Evolutionary conservation across 495 filamentous ascomycete genomes (phyloP).

Genomic region (Parathielavia hyrcaniae): DNA sequence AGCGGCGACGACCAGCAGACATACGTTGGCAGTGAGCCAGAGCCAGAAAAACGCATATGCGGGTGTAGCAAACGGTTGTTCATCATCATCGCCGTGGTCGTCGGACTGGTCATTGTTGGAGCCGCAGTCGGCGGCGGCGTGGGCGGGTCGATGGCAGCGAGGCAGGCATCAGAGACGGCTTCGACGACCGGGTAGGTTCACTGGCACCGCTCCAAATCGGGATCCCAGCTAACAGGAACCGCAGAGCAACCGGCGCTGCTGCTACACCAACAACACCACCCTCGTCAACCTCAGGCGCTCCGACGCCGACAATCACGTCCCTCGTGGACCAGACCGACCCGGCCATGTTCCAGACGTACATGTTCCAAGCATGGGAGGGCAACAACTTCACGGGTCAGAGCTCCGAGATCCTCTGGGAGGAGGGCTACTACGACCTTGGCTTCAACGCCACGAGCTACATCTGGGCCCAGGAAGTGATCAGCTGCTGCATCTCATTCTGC

Average conservation of each 20-base stretch:
- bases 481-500: conserved; percentile 30
- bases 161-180: background rate
- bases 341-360: conserved; percentile 2
- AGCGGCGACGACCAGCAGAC: background rate
- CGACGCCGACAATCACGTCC: conserved; percentile 4
- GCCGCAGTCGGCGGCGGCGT: conserved; percentile 29
- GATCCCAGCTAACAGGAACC: background rate
- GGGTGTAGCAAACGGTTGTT: conserved; percentile 25
- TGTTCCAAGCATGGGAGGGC: conserved; percentile 24
- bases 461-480: conserved; percentile 20
- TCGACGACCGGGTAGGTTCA: background rate
- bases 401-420: conserved; percentile 14
- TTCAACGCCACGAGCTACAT: conserved; percentile 23
- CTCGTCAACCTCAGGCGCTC: conserved; percentile 6
- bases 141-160: conserved; percentile 18
- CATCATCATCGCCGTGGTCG: conserved; percentile 15
- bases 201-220: too few relatives aligned
- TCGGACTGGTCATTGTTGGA: conserved; percentile 22
- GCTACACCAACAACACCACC: background rate
- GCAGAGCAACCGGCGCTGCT: background rate
- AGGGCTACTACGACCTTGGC: conserved; percentile 24
- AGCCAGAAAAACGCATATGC: conserved; percentile 19
- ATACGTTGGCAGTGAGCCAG: conserved; percentile 1
- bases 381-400: conserved; percentile 12
- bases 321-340: conserved; percentile 25